phyloP scores from a whole-genome alignment of 2,329 filamentous ascomycete genomes.

The Gaeumannomyces sp. region DNA sequence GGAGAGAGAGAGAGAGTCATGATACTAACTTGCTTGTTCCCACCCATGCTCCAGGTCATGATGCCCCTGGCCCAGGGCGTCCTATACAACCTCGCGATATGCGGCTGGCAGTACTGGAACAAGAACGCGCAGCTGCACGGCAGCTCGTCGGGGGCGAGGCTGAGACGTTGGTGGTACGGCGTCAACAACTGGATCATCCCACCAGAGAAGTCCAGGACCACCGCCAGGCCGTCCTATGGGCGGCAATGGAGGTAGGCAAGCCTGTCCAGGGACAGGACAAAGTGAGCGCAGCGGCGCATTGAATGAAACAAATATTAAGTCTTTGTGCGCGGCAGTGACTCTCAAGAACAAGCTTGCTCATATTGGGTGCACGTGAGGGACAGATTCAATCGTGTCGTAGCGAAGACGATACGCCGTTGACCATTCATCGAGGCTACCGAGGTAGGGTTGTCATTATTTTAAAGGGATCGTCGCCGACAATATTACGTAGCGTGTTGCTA shows the following conservation, averaged over 20 bases:
- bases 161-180: constrained; percentile 89
- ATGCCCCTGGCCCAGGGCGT: constrained; percentile 84
- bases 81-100: constrained; percentile 77
- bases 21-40: neutral
- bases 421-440: neutral
- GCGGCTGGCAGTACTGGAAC: constrained; percentile 91
- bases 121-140: constrained; percentile 70
- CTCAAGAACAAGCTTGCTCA: neutral
- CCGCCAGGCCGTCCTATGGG: neutral
- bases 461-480: neutral
- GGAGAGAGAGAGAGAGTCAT: neutral
- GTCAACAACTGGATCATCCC: constrained; percentile 87
- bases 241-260: neutral
- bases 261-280: neutral
- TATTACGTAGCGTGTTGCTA: neutral
- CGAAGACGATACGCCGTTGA: neutral
- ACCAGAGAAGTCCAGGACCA: constrained; percentile 19
- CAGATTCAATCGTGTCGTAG: neutral
- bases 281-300: neutral
- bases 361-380: neutral
- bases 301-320: neutral
- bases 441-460: neutral
- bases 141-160: constrained; percentile 64
- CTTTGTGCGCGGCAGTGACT: neutral
- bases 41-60: constrained; percentile 51